Percentiles rank a stretch among this genome's conserved stretches.
Conservation (phyloP, 2,329 filamentous ascomycete genomes). For the Cladosporium sp. region DNA sequence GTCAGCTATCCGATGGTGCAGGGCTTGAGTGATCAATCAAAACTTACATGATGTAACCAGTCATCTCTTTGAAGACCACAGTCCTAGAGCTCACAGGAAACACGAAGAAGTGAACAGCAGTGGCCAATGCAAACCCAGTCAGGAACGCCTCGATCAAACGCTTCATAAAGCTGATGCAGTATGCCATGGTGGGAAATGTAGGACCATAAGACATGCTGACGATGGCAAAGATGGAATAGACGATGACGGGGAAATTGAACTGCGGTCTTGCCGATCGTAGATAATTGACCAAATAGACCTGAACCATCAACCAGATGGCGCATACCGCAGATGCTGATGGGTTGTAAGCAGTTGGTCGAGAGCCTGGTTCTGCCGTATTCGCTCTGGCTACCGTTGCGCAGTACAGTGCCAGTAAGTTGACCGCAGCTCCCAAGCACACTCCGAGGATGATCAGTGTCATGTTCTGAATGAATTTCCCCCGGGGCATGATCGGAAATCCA, state of each 20-base stretch:
- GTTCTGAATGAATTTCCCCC: constrained; percentile 68
- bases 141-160: constrained; percentile 59
- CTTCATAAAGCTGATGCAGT: constrained; percentile 51
- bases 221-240: constrained; percentile 65
- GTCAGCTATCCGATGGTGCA: background rate
- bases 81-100: constrained; percentile 62
- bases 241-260: constrained; percentile 63
- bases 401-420: constrained; percentile 60
- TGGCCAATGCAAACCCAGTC: constrained; percentile 60
- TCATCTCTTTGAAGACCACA: constrained; percentile 61
- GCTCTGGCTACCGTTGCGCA: constrained; percentile 60
- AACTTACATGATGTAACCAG: constrained; percentile 48
- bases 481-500: constrained; percentile 61
- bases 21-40: background rate
- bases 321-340: constrained; percentile 68
- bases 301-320: constrained; percentile 66
- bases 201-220: constrained; percentile 61
- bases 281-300: constrained; percentile 64
- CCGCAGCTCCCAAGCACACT: constrained; percentile 54
- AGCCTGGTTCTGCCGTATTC: constrained; percentile 45
- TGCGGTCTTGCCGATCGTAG: constrained; percentile 63
- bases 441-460: constrained; percentile 55
- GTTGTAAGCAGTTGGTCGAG: constrained; percentile 53
- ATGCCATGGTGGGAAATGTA: constrained; percentile 52
- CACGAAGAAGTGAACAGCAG: constrained; percentile 60